Evolutionary conservation across 2,329 filamentous ascomycete genomes (phyloP), one percentile per base, ranked within the genome.

Genomic region (Pseudocercospora fijiensis): DNA sequence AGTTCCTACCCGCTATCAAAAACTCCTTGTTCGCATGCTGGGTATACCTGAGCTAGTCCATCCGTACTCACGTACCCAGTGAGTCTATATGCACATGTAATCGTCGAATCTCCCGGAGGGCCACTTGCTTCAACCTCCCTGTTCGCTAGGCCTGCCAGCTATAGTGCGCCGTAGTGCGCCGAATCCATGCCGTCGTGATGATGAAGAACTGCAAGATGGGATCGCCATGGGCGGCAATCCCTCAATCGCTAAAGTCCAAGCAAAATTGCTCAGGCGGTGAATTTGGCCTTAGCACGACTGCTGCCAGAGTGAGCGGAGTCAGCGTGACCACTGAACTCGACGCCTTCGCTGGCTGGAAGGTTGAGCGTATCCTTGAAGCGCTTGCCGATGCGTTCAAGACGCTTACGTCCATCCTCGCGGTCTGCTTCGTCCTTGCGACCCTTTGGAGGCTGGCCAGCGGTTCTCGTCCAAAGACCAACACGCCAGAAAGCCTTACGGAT

Each of bases 401-500:
- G 86, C 62, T 95, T 90, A 80, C 89, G 90, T 75, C 91, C 91
- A 84, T 96, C 95, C 73, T 95, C 91, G 22, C 65, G 67, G 58
- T 73, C 71, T 26, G 67, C 69, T 56, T 70, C 70, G 28, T 70
- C 69, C 57, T 61, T 87, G 68, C 92, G 87, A 70, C 90, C 90
- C 82, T 94, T 93, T 71, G 89, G 89, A 60, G 88, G 88, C 51
- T 90, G 86, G 70, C 91, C 90, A 61, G 92, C 92, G 63, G 93
- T 96, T 75, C 92, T 90, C 68, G 95, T 99, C 95, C 96, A 99
- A 72, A 98, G 87, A 76, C 94, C 93, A 71, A 99, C 90, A 83
- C 95, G 91, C 86, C 92, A 99, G 83, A 99, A 98, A 58, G 90
- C 93, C 84, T 96, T 97, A 79, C 95, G 90, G 64, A 99, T 94